Conservation (phyloP, 768 basidiomycete genomes). For the Rossbeevera mucosa region DNA sequence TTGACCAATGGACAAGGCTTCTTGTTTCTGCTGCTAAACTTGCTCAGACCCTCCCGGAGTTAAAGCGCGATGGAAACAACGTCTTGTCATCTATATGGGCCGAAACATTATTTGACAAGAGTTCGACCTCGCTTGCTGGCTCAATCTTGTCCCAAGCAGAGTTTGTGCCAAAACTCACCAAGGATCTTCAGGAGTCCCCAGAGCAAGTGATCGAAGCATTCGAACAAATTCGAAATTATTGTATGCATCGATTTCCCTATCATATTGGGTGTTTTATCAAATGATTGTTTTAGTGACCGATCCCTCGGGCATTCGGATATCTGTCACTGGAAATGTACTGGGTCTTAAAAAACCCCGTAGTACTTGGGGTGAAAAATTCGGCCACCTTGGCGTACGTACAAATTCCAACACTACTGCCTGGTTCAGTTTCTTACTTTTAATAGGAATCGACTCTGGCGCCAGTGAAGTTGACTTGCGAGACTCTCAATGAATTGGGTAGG, state of each 20-base stretch:
- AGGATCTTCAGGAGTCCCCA: constrained; percentile 68
- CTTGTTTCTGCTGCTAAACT: constrained; percentile 84
- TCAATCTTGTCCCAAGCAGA: constrained; percentile 72
- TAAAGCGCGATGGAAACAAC: constrained; percentile 83
- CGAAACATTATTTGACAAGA: constrained; percentile 60
- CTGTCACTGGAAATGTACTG: constrained; percentile 85
- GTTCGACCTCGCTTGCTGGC: constrained; percentile 63
- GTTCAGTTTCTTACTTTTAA: not conserved
- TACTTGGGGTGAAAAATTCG: constrained; percentile 71
- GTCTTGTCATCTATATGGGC: constrained; percentile 71
- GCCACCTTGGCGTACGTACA: constrained; percentile 51
- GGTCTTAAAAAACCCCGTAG: constrained; percentile 65
- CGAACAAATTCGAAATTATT: constrained; percentile 60
- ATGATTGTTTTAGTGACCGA: constrained; percentile 57
- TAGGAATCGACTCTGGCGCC: constrained; percentile 57
- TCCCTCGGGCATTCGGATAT: constrained; percentile 80
- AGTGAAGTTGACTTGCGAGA: constrained; percentile 60
- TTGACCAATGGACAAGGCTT: constrained; percentile 45
- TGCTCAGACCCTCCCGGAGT: constrained; percentile 82
- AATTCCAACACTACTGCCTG: not conserved
- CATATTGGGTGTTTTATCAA: not conserved
- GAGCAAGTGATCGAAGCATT: constrained; percentile 68
- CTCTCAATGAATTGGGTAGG: constrained; percentile 71
- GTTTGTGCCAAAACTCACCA: constrained; percentile 69
- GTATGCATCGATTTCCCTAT: constrained; percentile 42